Evolutionary conservation across 352 stramenopile species (phyloP), one percentile per base, ranked within the genome.

Genomic region (Phytopythium mirpurense): DNA sequence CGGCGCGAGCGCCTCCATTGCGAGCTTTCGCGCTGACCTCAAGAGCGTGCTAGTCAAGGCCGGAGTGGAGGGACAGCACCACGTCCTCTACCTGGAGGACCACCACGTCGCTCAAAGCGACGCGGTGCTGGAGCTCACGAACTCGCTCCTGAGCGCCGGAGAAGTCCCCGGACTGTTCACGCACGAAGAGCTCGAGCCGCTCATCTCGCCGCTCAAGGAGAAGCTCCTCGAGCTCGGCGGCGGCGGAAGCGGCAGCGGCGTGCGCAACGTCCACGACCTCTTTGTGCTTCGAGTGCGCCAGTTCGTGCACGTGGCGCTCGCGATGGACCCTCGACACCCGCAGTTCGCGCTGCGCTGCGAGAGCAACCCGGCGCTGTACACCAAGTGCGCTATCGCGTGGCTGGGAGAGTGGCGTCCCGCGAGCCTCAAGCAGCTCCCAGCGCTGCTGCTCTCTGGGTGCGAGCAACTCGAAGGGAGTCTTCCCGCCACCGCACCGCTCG

Each of bases 341-440:
- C 67, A 85, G 36, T 96, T 97, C 64, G 50, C 90, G 6, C 57
- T 93, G 38, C 87, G 91, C 19, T 98, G 92, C 52, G 90, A 98
- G 59, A 95, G 83, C 38, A 98, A 98, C 52, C 94, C 94, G 11
- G 93, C 94, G 18, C 63, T 98, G 23, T 98, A 97, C 70, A 97
- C 86, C 18, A 68, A 75, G 3, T 98, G 91, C 53, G 62, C 79
- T 16, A 94, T 97, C 42, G 74, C 96, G 0, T 98, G 94, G 94
- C 96, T 98, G 66, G 94, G 90, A 1, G 81, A 97, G 54, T 98
- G 93, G 93, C 83, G 71, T 21, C 32, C 60, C 0, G 56, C 56
- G 19, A 94, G 78, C 26, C 81, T 98, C 70, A 72, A 77, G 37
- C 62, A 73, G 19, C 60, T 98, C 0, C 91, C 92, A 3, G 72